Conservation (phyloP, 2,329 filamentous ascomycete species). For the Teratosphaeria epicoccoides region DNA sequence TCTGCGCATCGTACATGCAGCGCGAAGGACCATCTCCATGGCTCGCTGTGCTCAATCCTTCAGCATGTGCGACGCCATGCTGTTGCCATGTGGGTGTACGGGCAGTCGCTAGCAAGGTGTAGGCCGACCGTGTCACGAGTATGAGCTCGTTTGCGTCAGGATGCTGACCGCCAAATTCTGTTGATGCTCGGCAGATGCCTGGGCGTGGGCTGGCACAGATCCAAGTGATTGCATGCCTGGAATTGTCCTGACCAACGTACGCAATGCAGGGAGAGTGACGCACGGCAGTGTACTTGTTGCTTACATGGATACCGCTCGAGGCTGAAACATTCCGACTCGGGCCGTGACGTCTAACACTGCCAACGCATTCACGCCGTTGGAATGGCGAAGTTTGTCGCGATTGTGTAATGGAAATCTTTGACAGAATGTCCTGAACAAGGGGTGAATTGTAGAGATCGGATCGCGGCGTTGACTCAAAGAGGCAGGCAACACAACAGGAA, state of each 20-base stretch:
- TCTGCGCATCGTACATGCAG: no score
- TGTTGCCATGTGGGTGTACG: background rate
- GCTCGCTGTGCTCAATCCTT: background rate
- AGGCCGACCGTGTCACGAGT: background rate
- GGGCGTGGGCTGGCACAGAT: background rate
- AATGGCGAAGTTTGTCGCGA: no score
- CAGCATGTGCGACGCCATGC: background rate
- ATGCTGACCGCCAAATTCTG: background rate
- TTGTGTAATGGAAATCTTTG: no score
- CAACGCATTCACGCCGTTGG: background rate
- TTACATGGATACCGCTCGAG: background rate
- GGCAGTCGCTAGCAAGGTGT: background rate
- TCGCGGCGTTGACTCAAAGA: no score
- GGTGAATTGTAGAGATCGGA: no score
- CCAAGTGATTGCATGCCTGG: background rate
- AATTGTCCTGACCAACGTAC: background rate
- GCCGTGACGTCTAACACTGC: background rate
- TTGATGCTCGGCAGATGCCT: background rate
- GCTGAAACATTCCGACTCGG: background rate
- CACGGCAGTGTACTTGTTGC: no score
- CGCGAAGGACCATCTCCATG: background rate
- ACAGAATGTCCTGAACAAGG: no score
- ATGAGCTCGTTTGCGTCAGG: background rate
- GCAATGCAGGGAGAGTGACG: no score
- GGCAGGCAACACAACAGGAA: no score